Conservation (phyloP, 352 stramenopile species). For the Globisporangium nodosum region DNA sequence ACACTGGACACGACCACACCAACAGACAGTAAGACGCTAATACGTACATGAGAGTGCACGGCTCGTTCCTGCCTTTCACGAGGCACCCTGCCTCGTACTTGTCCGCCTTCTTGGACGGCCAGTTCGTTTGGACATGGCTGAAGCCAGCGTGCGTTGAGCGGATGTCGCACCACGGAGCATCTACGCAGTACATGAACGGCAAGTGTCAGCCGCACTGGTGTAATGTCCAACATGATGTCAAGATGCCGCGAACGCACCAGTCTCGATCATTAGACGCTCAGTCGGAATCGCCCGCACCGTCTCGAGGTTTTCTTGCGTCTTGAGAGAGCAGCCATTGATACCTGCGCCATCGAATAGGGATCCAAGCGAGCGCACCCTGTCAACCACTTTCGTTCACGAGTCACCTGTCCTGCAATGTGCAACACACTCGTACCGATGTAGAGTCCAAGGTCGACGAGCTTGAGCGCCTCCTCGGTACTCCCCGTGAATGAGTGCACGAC, state of each 20-base stretch:
- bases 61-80: constrained; percentile 96
- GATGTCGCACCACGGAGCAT: constrained; percentile 97
- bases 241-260: constrained; percentile 29
- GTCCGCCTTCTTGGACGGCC: constrained; percentile 90
- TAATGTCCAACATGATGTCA: neutral
- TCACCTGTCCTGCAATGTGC: neutral
- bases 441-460: constrained; percentile 90
- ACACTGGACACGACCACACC: neutral
- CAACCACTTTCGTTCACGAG: neutral
- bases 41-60: constrained; percentile 93
- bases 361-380: neutral
- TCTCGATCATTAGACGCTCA: constrained; percentile 93
- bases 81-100: constrained; percentile 83
- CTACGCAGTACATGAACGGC: constrained; percentile 20
- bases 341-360: constrained; percentile 19
- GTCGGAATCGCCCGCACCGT: constrained; percentile 90
- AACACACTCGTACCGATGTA: constrained; percentile 82
- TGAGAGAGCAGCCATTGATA: constrained; percentile 96
- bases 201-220: neutral
- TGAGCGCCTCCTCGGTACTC: constrained; percentile 85
- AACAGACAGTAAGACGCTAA: neutral
- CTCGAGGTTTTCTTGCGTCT: constrained; percentile 92
- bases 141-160: constrained; percentile 91
- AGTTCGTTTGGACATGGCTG: constrained; percentile 84
- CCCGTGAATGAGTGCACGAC: constrained; percentile 98